These are phyloP conservation scores for Leccinum cinnamomeum DNA, from an alignment of 1,284 basidiomycete genomes.

Conservation along the genomic window DNA sequence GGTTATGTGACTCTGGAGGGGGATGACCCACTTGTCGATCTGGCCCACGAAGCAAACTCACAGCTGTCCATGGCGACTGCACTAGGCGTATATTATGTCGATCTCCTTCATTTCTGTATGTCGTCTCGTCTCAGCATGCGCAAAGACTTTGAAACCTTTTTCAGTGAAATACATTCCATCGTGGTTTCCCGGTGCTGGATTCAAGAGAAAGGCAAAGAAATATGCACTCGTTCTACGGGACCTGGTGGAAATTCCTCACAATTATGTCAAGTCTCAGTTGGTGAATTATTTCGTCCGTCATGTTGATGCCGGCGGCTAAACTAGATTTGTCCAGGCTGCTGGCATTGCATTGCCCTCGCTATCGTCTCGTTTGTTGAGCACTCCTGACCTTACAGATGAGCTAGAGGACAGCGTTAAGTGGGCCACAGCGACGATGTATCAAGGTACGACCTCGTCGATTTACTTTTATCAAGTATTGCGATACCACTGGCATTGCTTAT, in stretches of 20 bases:
- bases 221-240: conserved; percentile 47
- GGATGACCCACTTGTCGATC: too few relatives aligned
- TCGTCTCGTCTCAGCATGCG: background rate
- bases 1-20: too few relatives aligned
- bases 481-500: too few relatives aligned
- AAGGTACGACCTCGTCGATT: too few relatives aligned
- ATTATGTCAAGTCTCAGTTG: conserved; percentile 57
- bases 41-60: conserved; percentile 16
- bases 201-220: conserved; percentile 47
- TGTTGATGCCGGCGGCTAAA: background rate
- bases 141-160: background rate
- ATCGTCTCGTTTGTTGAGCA: too few relatives aligned
- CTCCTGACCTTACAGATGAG: too few relatives aligned
- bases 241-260: conserved; percentile 51
- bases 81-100: conserved; percentile 19
- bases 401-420: too few relatives aligned
- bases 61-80: conserved; percentile 8
- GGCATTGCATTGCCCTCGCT: too few relatives aligned
- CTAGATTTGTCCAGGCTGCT: background rate
- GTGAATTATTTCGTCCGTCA: conserved; percentile 8
- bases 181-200: conserved; percentile 64
- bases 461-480: too few relatives aligned
- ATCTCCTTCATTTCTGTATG: conserved; percentile 19
- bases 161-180: conserved; percentile 56
- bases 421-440: too few relatives aligned